Conservation (phyloP, 257 asterid species). For the Ilex aquifolium region DNA sequence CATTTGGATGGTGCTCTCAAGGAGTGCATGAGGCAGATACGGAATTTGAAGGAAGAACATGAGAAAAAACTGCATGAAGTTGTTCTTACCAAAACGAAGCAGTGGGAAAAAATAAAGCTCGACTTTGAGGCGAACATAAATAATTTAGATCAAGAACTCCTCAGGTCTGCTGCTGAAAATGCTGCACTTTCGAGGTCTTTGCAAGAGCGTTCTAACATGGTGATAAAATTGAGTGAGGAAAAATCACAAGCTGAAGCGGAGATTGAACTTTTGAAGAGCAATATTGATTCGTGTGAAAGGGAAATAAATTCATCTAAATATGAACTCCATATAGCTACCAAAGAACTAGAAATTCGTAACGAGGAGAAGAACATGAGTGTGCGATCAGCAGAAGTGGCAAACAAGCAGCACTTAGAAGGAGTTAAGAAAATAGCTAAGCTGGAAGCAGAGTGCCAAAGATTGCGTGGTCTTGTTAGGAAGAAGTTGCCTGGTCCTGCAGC, state of each 20-base stretch:
- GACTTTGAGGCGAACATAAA: slow-evolving; percentile 69
- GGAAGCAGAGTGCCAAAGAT: slow-evolving; percentile 95
- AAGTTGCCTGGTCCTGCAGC: slow-evolving; percentile 98
- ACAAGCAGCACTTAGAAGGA: slow-evolving; percentile 91
- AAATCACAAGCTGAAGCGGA: slow-evolving; percentile 78
- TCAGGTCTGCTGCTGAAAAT: slow-evolving; percentile 80
- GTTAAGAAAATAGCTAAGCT: slow-evolving; percentile 88
- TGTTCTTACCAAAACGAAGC: slow-evolving; percentile 52
- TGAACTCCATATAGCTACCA: slow-evolving; percentile 69
- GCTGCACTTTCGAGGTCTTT: slow-evolving; percentile 80
- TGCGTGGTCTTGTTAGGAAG: slow-evolving; percentile 94
- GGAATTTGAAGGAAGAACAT: slow-evolving; percentile 84
- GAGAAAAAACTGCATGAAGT: slow-evolving; percentile 69
- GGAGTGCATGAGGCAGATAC: slow-evolving; percentile 95
- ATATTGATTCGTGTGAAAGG: slow-evolving; percentile 65
- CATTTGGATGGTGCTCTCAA: slow-evolving; percentile 94
- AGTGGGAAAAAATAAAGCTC: slow-evolving; percentile 68
- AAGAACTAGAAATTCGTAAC: slow-evolving; percentile 85
- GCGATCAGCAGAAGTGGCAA: slow-evolving; percentile 88
- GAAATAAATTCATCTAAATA: slow-evolving; percentile 77
- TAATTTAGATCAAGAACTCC: slow-evolving; percentile 67
- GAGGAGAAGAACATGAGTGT: slow-evolving; percentile 95
- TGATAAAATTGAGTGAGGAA: slow-evolving; percentile 73
- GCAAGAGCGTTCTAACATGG: slow-evolving; percentile 90
- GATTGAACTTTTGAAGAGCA: slow-evolving; percentile 62